These are phyloP conservation scores for Bryum argenteum DNA, from an alignment of 225 moss, liverwort and hornwort genomes.

Conservation along the genomic window DNA sequence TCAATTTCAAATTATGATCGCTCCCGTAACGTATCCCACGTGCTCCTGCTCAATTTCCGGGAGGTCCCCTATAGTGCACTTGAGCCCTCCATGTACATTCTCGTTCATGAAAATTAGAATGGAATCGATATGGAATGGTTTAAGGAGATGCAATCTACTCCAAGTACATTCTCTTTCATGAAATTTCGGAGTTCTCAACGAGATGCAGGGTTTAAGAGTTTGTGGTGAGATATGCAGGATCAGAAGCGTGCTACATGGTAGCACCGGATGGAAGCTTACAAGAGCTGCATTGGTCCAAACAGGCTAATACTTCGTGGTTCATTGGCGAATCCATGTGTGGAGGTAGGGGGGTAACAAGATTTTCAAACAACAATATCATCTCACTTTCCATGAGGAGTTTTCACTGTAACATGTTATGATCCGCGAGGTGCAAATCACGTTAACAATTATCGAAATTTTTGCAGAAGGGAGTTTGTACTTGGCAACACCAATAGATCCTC, in stretches of 20 bases:
- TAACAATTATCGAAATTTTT: slow-evolving; percentile 15
- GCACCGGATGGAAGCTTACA: slow-evolving; percentile 56
- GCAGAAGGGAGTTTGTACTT: slow-evolving; percentile 82
- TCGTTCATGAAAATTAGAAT: no score
- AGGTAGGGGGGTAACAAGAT: slow-evolving; percentile 35
- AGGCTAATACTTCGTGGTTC: slow-evolving; percentile 72
- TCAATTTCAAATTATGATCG: no score
- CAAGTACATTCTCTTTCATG: no score
- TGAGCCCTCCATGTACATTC: no score
- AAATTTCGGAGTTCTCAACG: no score
- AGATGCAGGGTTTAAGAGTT: not conserved
- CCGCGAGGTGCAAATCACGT: not conserved
- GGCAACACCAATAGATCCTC: slow-evolving; percentile 67
- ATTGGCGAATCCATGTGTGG: slow-evolving; percentile 62
- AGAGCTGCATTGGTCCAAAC: slow-evolving; percentile 82
- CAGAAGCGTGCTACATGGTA: slow-evolving; percentile 49
- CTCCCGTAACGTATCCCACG: no score
- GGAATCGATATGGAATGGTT: no score
- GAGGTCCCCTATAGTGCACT: no score
- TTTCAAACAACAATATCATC: no score
- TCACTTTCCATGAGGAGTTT: no score
- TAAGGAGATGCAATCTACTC: no score
- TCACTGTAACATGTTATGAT: not conserved
- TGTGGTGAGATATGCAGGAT: slow-evolving; percentile 35
- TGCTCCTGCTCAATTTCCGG: no score